Base-by-base conservation (phyloP, 2,329 filamentous ascomycete genomes). In the Paracamarosporium sp. region DNA sequence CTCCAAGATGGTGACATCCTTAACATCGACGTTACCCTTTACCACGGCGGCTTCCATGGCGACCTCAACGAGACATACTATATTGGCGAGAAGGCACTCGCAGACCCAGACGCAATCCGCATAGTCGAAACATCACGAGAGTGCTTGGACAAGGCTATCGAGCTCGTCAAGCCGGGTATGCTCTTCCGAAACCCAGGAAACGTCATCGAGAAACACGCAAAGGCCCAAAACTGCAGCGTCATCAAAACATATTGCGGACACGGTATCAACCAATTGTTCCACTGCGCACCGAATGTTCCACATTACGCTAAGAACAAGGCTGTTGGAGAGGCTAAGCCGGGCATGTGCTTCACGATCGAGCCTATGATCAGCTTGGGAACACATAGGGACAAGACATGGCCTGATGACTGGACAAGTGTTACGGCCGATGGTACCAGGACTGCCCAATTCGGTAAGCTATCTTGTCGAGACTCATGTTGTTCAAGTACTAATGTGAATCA, bases 11-110 rank as follows among this genome's bases (percentile, higher is more conserved):
- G 95, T 61, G 95, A 99, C 71, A 98, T 99, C 64, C 81, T 99
- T 72, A 99, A 99, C 80, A 93, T 99, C 65, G 95, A 99, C 69
- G 91, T 99, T 5, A 93, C 93, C 0, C 81, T 99, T 41, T 99
- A 96, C 78, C 93, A 98, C 75, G 91, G 89, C 60, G 95, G 95
- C 53, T 98, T 94, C 81, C 95, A 99, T 75, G 93, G 92, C 54
- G 95, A 99, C 76, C 82, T 99, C 54, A 99, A 99, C 81, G 95
- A 99, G 81, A 99, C 95, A 12, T 99, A 98, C 81, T 99, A 99
- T 76, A 91, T 99, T 46, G 95, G 95, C 55, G 90, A 96, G 67
- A 92, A 90, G 72, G 91, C 95, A 40, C 86, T 87, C 70, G 88
- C 90, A 8, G 89, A 98, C 70, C 87, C 92, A 0, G 93, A 98